Percentiles rank a stretch among this genome's conserved stretches.
Conservation (phyloP, 108 stramenopile species). For the Craspedostauros australis region DNA sequence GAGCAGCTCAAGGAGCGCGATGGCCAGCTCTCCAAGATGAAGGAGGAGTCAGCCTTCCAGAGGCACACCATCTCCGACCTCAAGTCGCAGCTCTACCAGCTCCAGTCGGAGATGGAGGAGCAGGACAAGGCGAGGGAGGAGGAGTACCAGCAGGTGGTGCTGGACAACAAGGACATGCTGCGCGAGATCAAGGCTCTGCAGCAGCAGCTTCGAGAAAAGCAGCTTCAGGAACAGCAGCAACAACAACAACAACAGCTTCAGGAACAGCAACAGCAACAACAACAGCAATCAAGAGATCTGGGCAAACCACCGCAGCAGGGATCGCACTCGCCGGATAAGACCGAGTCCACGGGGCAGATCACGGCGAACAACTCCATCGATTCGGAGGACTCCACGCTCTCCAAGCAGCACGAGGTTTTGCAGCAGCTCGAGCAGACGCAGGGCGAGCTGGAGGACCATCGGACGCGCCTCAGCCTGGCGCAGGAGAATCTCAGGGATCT, state of each 20-base stretch:
- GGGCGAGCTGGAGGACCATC: slow-evolving; percentile 21
- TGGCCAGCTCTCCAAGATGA: slow-evolving; percentile 33
- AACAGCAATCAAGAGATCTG: not conserved
- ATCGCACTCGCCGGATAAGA: too few relatives aligned
- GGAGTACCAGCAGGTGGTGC: slow-evolving; percentile 29
- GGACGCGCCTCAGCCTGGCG: not conserved
- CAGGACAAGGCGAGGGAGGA: slow-evolving; percentile 30
- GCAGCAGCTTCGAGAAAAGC: slow-evolving; percentile 3
- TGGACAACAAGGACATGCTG: slow-evolving; percentile 27
- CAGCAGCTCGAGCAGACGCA: slow-evolving; percentile 29
- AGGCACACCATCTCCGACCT: slow-evolving; percentile 55
- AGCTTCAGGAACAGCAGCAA: slow-evolving; percentile 1
- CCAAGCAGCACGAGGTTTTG: not conserved
- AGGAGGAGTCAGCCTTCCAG: slow-evolving; percentile 56
- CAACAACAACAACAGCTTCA: slow-evolving; percentile 1
- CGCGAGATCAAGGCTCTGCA: slow-evolving; percentile 24
- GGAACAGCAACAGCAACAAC: not conserved
- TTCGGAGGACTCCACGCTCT: not conserved
- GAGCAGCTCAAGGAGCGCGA: slow-evolving; percentile 48
- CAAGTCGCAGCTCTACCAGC: slow-evolving; percentile 64
- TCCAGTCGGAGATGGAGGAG: slow-evolving; percentile 56
- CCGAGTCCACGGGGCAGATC: too few relatives aligned
- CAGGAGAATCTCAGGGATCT: slow-evolving; percentile 7
- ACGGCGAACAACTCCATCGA: too few relatives aligned
- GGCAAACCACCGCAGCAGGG: slow-evolving; percentile 16